Evolutionary conservation across 495 filamentous ascomycete genomes (phyloP).

Genomic region (Venustampulla echinocandica): DNA sequence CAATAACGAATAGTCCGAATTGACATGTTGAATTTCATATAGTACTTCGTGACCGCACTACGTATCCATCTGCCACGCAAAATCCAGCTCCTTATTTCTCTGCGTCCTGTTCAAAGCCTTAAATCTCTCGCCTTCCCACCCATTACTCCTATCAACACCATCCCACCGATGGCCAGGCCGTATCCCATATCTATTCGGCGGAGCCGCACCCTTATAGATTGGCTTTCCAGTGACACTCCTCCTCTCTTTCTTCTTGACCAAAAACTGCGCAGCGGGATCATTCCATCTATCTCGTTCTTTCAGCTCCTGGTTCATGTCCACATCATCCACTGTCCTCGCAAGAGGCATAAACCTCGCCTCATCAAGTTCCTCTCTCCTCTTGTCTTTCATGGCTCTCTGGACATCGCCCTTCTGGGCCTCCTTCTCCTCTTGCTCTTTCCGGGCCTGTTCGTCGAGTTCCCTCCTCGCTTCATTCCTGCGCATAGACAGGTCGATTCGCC

Average conservation of each 20-base stretch:
- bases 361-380: constrained; percentile 49
- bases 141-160: constrained; percentile 90
- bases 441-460: constrained; percentile 60
- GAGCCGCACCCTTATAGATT: constrained; percentile 66
- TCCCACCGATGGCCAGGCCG: constrained; percentile 91
- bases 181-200: constrained; percentile 93
- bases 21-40: too few species aligned
- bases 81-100: constrained; percentile 70
- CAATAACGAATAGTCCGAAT: too few species aligned
- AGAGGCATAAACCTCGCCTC: constrained; percentile 76
- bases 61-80: constrained; percentile 86
- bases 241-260: constrained; percentile 42
- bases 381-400: constrained; percentile 51
- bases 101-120: constrained; percentile 68
- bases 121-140: constrained; percentile 93
- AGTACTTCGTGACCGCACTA: constrained; percentile 11
- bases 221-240: constrained; percentile 54
- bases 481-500: constrained; percentile 86
- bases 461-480: constrained; percentile 74
- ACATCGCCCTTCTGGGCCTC: constrained; percentile 76
- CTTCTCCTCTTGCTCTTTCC: constrained; percentile 49
- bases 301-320: constrained; percentile 73
- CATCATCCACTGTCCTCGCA: constrained; percentile 73
- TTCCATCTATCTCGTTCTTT: constrained; percentile 73
- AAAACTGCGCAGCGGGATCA: constrained; percentile 81